These are phyloP conservation scores for Ogataea henricii DNA, from an alignment of 805 yeast genomes.

Conservation along the genomic window DNA sequence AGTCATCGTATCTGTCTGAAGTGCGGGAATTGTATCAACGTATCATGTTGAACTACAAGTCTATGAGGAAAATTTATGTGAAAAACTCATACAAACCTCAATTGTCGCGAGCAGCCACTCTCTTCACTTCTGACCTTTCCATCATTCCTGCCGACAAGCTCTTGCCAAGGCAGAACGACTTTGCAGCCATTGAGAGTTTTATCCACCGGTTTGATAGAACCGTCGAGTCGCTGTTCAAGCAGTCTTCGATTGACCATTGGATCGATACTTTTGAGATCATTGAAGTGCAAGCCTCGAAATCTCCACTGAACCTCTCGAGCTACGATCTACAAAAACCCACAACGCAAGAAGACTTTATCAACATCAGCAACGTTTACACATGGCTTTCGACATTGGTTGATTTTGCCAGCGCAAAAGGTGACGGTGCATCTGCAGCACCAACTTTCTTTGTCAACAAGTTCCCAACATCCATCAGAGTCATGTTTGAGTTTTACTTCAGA, in stretches of 20 bases:
- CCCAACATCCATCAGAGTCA: slow-evolving; percentile 68
- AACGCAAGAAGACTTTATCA: slow-evolving; percentile 55
- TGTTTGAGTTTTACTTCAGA: slow-evolving; percentile 67
- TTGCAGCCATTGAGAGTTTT: slow-evolving; percentile 58
- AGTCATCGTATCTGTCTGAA: slow-evolving; percentile 19
- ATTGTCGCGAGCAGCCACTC: slow-evolving; percentile 40
- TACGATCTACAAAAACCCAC: slow-evolving; percentile 45
- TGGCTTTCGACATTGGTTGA: slow-evolving; percentile 67
- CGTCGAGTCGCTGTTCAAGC: slow-evolving; percentile 55
- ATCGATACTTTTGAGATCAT: slow-evolving; percentile 68
- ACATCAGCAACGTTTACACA: slow-evolving; percentile 65
- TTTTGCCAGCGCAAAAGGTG: slow-evolving; percentile 25
- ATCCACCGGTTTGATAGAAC: slow-evolving; percentile 64
- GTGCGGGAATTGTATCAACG: slow-evolving; percentile 26
- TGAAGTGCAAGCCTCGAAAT: slow-evolving; percentile 65
- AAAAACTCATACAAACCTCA: slow-evolving; percentile 70
- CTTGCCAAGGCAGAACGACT: slow-evolving; percentile 38
- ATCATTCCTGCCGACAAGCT: slow-evolving; percentile 38
- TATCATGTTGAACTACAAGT: slow-evolving; percentile 53
- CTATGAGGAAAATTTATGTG: slow-evolving; percentile 67
- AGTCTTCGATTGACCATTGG: slow-evolving; percentile 75
- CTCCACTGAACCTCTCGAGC: slow-evolving; percentile 57
- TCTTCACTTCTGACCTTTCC: slow-evolving; percentile 43
- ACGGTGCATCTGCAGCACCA: slow-evolving; percentile 16
- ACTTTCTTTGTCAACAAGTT: slow-evolving; percentile 43